Conservation (phyloP, 331 rosid genomes). For the Saraca asoca region DNA sequence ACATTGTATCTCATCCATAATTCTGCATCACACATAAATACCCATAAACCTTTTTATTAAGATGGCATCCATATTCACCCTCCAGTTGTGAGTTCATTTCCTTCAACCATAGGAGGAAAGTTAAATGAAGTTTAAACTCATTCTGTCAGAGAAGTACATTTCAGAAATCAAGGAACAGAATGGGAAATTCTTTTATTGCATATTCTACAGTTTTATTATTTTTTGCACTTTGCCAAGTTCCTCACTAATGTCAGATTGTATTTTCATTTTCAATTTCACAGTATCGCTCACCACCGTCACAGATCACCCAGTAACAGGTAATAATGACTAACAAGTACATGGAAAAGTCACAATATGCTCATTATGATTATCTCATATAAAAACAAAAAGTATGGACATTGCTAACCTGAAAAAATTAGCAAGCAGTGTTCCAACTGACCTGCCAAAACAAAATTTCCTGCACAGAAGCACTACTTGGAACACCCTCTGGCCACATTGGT, state of each 20-base stretch:
- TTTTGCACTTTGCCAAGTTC: neutral
- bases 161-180: neutral
- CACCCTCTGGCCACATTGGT: constrained; percentile 90
- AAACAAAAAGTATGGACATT: constrained; percentile 4
- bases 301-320: neutral
- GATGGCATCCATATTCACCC: constrained; percentile 2
- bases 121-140: neutral
- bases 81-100: constrained; percentile 16
- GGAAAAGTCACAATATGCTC: constrained; percentile 15
- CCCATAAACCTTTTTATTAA: neutral
- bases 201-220: neutral
- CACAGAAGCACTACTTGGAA: constrained; percentile 65
- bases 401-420: neutral
- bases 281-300: neutral
- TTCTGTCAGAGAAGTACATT: neutral
- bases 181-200: neutral
- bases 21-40: neutral
- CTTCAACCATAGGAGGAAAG: constrained; percentile 16
- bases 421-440: constrained; percentile 37
- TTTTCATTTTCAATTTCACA: neutral
- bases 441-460: constrained; percentile 83
- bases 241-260: neutral
- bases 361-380: constrained; percentile 4
- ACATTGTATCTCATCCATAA: constrained; percentile 21
- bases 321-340: neutral